Evolutionary conservation across 2,329 filamentous ascomycete genomes (phyloP), one percentile per base, ranked within the genome.

Genomic region (Fusarium staphyleae): DNA sequence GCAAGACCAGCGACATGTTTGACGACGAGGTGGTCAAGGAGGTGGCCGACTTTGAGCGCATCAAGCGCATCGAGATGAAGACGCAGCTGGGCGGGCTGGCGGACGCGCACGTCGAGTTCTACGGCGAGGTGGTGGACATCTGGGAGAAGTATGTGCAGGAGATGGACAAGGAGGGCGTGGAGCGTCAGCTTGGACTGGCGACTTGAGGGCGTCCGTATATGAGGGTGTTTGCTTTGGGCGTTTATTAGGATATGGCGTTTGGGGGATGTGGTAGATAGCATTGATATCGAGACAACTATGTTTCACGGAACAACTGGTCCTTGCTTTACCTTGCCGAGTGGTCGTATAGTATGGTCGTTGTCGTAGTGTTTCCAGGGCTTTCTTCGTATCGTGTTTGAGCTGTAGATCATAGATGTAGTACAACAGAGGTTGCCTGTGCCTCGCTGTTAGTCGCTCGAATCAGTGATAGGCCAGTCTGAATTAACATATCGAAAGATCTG

Each of bases 11-110:
- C 43, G 92, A 98, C 74, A 88, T 91, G 70, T 99, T 99, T 68
- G 95, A 97, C 73, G 93, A 97, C 70, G 92, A 97, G 75, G 93
- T 97, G 2, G 89, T 98, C 35, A 89, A 90, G 68, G 95, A 99
- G 73, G 90, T 97, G 1, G 83, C 84, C 15, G 93, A 97, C 70
- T 99, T 99, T 75, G 95, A 99, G 77, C 85, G 93, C 50, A 98
- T 98, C 80, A 99, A 99, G 80, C 87, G 91, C 32, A 81, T 90
- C 34, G 93, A 99, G 79, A 96, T 99, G 75, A 90, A 91, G 72
- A 84, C 88, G 60, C 93, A 95, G 65, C 81, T 99, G 42, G 91
- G 91, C 3, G 87, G 85, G 3, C 75, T 99, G 41, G 91, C 93
- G 0, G 88, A 93, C 68, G 87, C 90, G 14, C 91, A 99, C 72